Evolutionary conservation across 169 alveolate genomes (phyloP).

Genomic region (Plasmodium gaboni): DNA sequence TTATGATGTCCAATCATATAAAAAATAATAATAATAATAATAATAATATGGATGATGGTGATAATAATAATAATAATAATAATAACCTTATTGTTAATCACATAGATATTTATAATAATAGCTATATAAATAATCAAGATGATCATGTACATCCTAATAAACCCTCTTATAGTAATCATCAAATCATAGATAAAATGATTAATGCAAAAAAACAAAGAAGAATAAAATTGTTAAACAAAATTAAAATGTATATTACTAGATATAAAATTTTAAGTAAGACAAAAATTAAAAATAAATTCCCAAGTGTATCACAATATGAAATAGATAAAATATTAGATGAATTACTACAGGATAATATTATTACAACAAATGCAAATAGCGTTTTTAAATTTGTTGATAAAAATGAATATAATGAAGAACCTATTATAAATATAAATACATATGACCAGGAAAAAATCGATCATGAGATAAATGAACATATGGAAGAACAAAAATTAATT

Average conservation of each 20-base stretch:
- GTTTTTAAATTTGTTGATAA: conserved; percentile 26
- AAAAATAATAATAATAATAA: too few species aligned
- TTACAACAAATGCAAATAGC: conserved; percentile 12
- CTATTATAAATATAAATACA: background rate
- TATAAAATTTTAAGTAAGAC: conserved; percentile 40
- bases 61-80: too few species aligned
- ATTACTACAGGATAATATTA: conserved; percentile 21
- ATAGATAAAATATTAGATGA: conserved; percentile 39
- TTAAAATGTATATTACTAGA: conserved; percentile 29
- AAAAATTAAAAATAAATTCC: conserved; percentile 24
- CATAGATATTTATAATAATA: too few species aligned
- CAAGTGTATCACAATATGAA: conserved; percentile 36
- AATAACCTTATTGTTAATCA: too few species aligned
- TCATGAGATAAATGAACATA: too few species aligned
- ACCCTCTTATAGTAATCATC: background rate
- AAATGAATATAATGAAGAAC: background rate
- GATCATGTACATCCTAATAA: too few species aligned
- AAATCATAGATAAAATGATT: conserved; percentile 1
- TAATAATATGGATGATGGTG: too few species aligned
- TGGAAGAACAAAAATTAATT: too few species aligned
- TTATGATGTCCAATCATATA: too few species aligned
- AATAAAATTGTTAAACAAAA: conserved; percentile 10
- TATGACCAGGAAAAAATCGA: background rate
- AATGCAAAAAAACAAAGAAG: conserved; percentile 19
- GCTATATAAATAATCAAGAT: too few species aligned